Evolutionary conservation across 352 stramenopile genomes (phyloP), one percentile per base, ranked within the genome.

Genomic region (Phytophthora melonis): DNA sequence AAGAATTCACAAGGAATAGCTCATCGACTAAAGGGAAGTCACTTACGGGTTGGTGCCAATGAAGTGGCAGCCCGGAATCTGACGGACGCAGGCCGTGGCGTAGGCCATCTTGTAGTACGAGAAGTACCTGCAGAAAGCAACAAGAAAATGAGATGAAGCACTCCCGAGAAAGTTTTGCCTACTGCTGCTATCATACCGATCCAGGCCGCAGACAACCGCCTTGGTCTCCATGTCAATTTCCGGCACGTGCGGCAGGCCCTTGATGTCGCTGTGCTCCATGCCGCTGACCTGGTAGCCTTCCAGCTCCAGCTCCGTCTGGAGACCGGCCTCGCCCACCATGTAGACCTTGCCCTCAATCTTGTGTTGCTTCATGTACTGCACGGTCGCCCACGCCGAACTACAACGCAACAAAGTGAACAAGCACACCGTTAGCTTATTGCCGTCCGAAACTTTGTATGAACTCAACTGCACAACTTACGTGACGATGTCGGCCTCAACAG

Each of bases 51-150:
- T 96, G 27, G 89, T 96, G 32, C 79, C 86, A 66, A 94, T 93
- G 78, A 96, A 96, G 66, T 81, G 81, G 67, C 89, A 96, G 34
- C 78, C 84, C 14, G 83, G 83, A 68, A 92, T 93, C 68, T 92
- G 74, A 47, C 84, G 87, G 21, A 93, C 72, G 70, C 87, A 94
- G 16, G 62, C 72, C 62, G 89, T 88, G 14, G 89, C 89, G 75
- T 94, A 94, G 59, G 89, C 84, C 59, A 96, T 80, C 76, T 96
- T 96, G 86, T 93, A 96, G 80, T 93, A 96, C 62, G 83, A 88
- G 36, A 95, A 79, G 71, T 92, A 79, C 49, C 88, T 93, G 55
- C 10, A 45, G 11, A 58, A 58, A 34, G 58, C 30, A 18, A 56
- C 19, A 19, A 62, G 19, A 63, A 13, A 9, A 62, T 25, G 10